phyloP scores from a whole-genome alignment of 73 alveolate species.

The Urostyla sp. region DNA sequence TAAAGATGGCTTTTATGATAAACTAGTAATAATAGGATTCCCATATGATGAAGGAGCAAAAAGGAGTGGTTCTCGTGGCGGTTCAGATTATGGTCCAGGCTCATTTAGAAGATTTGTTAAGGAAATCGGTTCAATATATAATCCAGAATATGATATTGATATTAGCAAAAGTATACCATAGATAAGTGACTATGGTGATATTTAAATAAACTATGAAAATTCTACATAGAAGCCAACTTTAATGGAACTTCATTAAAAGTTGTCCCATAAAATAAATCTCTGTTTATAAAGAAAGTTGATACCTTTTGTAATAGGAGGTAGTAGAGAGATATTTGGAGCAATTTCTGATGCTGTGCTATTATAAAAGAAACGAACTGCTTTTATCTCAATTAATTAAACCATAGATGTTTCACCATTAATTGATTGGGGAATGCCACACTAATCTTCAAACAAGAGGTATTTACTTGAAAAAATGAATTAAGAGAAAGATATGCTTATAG shows the following conservation, averaged over 20 bases:
- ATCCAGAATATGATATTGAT: constrained; percentile 54
- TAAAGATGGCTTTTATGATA: constrained; percentile 33
- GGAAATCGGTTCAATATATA: constrained; percentile 28
- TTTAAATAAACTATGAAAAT: not conserved
- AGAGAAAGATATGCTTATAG: constrained; percentile 7
- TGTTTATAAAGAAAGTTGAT: constrained; percentile 23
- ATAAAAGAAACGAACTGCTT: not conserved
- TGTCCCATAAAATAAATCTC: not conserved
- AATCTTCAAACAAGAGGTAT: constrained; percentile 30
- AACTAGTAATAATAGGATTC: constrained; percentile 35
- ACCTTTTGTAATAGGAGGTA: constrained; percentile 56
- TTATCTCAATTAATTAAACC: constrained; percentile 30
- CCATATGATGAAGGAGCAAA: constrained; percentile 70
- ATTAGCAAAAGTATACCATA: constrained; percentile 10
- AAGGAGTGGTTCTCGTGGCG: constrained; percentile 45
- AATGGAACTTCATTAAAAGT: not conserved
- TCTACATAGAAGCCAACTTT: not conserved
- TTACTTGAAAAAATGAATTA: constrained; percentile 4
- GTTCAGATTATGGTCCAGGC: constrained; percentile 62
- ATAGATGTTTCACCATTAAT: constrained; percentile 3
- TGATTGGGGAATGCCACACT: constrained; percentile 1
- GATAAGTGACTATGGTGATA: constrained; percentile 59
- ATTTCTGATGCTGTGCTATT: constrained; percentile 22
- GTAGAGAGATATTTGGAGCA: constrained; percentile 48
- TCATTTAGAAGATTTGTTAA: constrained; percentile 54